Evolutionary conservation across 768 basidiomycete species (phyloP), one percentile per base, ranked within the genome.

Genomic region (Boletus edulis): DNA sequence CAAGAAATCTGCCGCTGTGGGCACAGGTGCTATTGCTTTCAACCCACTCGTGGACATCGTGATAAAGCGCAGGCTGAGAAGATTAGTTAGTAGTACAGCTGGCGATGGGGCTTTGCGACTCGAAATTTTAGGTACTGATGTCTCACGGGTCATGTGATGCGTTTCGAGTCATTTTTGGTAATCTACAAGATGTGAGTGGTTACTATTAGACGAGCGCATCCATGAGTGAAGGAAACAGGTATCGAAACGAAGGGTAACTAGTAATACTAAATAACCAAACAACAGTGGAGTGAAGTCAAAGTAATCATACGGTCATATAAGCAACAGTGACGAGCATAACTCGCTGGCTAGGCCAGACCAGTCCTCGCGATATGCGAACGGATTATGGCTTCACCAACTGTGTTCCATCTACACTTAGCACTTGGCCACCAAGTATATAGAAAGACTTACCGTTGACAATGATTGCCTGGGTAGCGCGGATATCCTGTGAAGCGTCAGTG

Each of bases 21-120:
- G 97, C 49, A 99, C 96, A n/a, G 97, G 97, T 48, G 97, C 91
- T 70, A 99, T 99, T 45, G 90, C 88, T 77, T 98, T 98, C 64
- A 98, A 81, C 53, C 93, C 91, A 71, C 89, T 92, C 49, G 91
- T 90, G 70, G 91, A 91, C 81, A 83, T 83, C 50, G 68, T 70
- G 63, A 55, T 48, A 38, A 43, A 38, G 8, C 3, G 56, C 5
- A 49, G 22, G 49, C 12, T 47, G 29, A 48, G 46, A 43, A 53
- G 58, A 60, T n/a, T 22, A 4, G 37, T 24, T 6, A 24, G 4
- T 24, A 22, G 5, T 20, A 6, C 24, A 17, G 14, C 18, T 20
- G 15, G 38, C 9, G 1, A 31, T 17, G 34, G 57, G 32, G 24
- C 20, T 39, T 22, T 50, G 55, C n/a, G 49, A 15, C 34, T n/a